These are phyloP conservation scores for Pseudozyma flocculosa DNA, from an alignment of 1,284 basidiomycete genomes.

Conservation along the genomic window DNA sequence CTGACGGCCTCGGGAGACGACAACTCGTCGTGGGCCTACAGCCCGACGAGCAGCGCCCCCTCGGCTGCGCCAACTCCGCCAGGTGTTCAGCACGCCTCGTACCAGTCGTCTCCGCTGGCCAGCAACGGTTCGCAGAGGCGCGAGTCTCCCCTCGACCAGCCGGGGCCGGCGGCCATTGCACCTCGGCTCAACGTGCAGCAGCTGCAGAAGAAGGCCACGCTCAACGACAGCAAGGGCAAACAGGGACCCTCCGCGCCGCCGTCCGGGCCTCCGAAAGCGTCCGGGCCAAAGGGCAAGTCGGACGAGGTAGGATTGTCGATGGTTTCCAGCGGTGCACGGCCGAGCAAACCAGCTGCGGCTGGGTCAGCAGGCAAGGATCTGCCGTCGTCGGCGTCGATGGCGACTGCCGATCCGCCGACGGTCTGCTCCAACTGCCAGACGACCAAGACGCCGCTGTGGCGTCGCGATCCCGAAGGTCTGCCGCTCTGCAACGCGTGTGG, in stretches of 20 bases:
- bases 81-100: constrained; percentile 20
- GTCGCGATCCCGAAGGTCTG: constrained; percentile 90
- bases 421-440: constrained; percentile 92
- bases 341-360: no score
- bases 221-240: constrained; percentile 20
- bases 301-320: no score
- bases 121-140: constrained; percentile 7
- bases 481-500: constrained; percentile 69
- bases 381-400: constrained; percentile 35
- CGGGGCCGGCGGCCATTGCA: not conserved
- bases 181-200: constrained; percentile 21
- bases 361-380: constrained; percentile 29
- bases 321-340: no score
- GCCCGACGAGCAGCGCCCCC: constrained; percentile 36
- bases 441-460: constrained; percentile 91
- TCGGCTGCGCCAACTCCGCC: constrained; percentile 41
- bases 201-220: constrained; percentile 22
- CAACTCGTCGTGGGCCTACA: constrained; percentile 48
- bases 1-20: constrained; percentile 37
- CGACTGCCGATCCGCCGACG: constrained; percentile 63
- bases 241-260: constrained; percentile 2
- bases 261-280: constrained; percentile 6
- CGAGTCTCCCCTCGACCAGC: constrained; percentile 14
- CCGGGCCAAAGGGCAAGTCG: no score
- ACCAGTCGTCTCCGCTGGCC: constrained; percentile 38